Percentiles rank a stretch among this genome's conserved stretches.
Conservation (phyloP, 2,329 filamentous ascomycete genomes). For the Hyphodiscus sp. region DNA sequence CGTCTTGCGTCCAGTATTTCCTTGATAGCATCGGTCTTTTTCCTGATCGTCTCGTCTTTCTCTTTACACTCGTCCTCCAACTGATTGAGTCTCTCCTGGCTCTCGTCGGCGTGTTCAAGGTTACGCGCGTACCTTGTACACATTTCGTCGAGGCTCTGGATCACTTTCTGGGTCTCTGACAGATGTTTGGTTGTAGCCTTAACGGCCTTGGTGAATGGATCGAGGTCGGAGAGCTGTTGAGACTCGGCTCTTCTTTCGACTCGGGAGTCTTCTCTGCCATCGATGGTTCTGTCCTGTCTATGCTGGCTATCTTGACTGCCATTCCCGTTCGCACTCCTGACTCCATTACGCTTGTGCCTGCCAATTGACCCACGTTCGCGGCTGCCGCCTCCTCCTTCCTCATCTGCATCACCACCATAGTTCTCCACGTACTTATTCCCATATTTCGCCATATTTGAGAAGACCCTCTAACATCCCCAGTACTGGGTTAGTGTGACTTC, state of each 20-base stretch:
- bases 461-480: neutral
- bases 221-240: neutral
- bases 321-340: neutral
- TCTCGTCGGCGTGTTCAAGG: neutral
- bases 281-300: neutral
- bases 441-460: neutral
- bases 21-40: conserved; percentile 1
- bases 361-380: too few relatives aligned
- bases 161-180: conserved; percentile 1
- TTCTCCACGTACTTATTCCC: neutral
- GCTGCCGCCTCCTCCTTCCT: neutral
- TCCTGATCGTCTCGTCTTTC: conserved; percentile 7
- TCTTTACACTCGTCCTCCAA: conserved; percentile 4
- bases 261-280: neutral
- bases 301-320: neutral
- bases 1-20: neutral
- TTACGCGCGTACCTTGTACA: neutral
- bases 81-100: neutral
- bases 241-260: neutral
- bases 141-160: neutral
- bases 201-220: neutral
- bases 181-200: neutral
- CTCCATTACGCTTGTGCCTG: too few relatives aligned
- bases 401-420: neutral
- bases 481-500: neutral